Base-by-base conservation (phyloP, 441 rosid species). In the Croton setiger region DNA sequence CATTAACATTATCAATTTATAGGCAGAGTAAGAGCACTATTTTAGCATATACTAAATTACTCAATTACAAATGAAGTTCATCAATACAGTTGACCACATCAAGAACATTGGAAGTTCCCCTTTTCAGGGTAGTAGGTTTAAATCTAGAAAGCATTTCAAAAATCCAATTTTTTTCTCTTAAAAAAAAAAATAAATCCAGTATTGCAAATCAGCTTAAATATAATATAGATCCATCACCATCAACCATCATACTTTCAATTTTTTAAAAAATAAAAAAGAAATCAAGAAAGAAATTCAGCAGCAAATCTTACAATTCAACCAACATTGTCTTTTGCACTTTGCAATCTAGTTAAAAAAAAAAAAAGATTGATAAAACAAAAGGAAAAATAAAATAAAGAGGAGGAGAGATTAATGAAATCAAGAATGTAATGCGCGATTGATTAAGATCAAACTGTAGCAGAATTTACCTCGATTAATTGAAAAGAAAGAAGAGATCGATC, bases 401-500 rank as follows among this genome's bases (percentile, higher is more conserved):
- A 15, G 14, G 35, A 11, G 5, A 27, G 8, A 63, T 15, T 2
- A 14, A 13, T 1, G 10, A 39, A 4, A 39, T 4, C 6, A 4
- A 5, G 1, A 23, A 47, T 14, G 10, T 23, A 43, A 48, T 63
- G 53, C 1, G 47, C 1, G 35, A 35, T 17, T 11, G 7, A 13
- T 17, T 11, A 6, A 13, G 31, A 33, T 33, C 8, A 35, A 48
- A 11, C n/a, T 64, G 15, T 7, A 4, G 31, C 3, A 45, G 23
- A 64, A 64, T 36, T 64, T 33, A 64, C 68, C 68, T 63, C 33
- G 21, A 15, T 4, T 8, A 13, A 17, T n/a, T 51, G 18, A 2
- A 0, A 5, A 36, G 45, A 45, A 64, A 64, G 58, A 64, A 36
- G 47, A 48, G 59, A 51, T 64, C 68, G 31, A 27, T 27, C 13